A percentile compares a stretch with the other conserved stretches of the same genome.
These are phyloP conservation scores for Acidiella bohemica DNA, from an alignment of 495 filamentous ascomycete genomes.

Conservation along the genomic window DNA sequence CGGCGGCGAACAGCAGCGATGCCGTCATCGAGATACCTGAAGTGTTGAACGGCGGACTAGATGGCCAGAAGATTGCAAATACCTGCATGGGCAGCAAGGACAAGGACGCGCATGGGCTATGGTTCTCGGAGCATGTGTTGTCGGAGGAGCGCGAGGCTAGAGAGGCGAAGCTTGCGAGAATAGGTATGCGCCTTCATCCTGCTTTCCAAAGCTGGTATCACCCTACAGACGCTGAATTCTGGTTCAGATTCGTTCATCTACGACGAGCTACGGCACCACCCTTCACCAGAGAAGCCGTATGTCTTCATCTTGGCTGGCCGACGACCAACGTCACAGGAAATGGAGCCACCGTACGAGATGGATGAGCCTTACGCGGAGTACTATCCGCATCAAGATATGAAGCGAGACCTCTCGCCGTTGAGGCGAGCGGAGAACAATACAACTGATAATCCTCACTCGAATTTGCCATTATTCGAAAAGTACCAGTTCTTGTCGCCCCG, in stretches of 20 bases:
- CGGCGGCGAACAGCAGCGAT: no score
- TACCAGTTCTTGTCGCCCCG: constrained; percentile 82
- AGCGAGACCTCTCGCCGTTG: constrained; percentile 40
- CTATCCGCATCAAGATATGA: constrained; percentile 46
- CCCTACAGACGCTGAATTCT: no score
- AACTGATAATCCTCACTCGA: constrained; percentile 21
- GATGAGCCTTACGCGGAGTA: constrained; percentile 36
- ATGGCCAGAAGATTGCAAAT: no score
- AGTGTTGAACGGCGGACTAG: no score
- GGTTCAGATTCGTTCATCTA: no score
- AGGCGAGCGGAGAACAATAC: constrained; percentile 15
- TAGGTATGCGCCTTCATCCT: no score
- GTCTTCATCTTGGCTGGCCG: constrained; percentile 1
- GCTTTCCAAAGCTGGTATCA: no score
- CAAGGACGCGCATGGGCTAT: no score
- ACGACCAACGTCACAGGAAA: constrained; percentile 1
- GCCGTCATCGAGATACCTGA: constrained; percentile 21
- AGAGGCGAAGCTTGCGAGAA: neutral
- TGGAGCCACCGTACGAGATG: constrained; percentile 34
- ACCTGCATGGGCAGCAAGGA: no score
- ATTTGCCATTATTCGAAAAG: constrained; percentile 64
- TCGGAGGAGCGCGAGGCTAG: neutral
- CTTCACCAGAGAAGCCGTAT: no score
- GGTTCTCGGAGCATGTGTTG: neutral
- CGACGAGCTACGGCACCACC: no score